These are phyloP conservation scores for Mycena albidolilacea DNA, from an alignment of 768 basidiomycete genomes.

Conservation along the genomic window DNA sequence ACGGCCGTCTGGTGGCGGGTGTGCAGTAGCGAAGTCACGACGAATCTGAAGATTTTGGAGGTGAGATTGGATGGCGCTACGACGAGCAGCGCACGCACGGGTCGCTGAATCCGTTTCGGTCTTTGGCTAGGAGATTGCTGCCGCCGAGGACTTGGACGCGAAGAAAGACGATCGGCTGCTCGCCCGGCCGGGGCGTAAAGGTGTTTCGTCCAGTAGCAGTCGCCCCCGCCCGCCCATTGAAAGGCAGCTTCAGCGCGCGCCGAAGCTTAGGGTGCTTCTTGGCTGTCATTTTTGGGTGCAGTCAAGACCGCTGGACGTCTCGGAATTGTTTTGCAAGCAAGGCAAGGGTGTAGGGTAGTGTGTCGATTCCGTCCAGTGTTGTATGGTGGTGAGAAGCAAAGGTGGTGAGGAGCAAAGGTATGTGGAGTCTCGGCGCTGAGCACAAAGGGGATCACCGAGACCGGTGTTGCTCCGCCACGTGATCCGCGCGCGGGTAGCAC, in stretches of 20 bases:
- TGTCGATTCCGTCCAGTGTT: neutral
- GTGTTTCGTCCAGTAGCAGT: constrained; percentile 27
- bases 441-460: neutral
- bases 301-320: neutral
- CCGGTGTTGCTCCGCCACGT: no score
- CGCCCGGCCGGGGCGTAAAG: constrained; percentile 67
- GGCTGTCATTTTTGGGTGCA: constrained; percentile 8
- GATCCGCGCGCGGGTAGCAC: no score
- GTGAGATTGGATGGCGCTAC: neutral
- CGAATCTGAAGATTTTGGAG: constrained; percentile 67
- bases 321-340: neutral
- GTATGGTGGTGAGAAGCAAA: neutral
- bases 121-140: constrained; percentile 71
- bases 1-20: constrained; percentile 81
- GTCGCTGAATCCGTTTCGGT: constrained; percentile 80
- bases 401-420: neutral
- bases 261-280: constrained; percentile 38
- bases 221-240: constrained; percentile 20
- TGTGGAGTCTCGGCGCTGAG: neutral
- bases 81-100: constrained; percentile 66
- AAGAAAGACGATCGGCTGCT: constrained; percentile 76
- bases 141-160: constrained; percentile 80
- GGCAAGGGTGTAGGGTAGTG: neutral
- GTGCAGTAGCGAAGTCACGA: constrained; percentile 74
- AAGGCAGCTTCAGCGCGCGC: constrained; percentile 36